phyloP scores from a whole-genome alignment of 768 basidiomycete genomes.

The Hirschioporus abietinus region DNA sequence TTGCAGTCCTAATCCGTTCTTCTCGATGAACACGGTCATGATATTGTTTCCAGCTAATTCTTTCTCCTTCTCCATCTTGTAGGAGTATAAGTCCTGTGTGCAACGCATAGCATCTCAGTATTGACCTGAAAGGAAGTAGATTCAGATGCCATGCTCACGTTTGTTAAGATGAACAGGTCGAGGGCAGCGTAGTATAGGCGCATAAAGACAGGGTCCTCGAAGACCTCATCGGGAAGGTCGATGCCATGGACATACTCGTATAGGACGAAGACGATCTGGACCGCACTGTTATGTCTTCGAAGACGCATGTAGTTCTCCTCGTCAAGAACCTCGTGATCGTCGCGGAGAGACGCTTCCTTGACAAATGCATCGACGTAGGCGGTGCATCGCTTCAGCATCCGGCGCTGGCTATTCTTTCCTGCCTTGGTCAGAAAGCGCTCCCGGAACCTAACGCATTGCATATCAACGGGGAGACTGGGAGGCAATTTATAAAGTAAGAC shows the following conservation, averaged over 20 bases:
- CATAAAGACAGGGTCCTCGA: slow-evolving; percentile 49
- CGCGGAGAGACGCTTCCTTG: slow-evolving; percentile 57
- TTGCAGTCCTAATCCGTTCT: slow-evolving; percentile 48
- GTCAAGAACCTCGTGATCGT: slow-evolving; percentile 48
- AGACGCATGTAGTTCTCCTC: slow-evolving; percentile 48
- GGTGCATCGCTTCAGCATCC: slow-evolving; percentile 48
- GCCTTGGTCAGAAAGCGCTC: slow-evolving; percentile 36
- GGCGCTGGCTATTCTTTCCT: slow-evolving; percentile 39
- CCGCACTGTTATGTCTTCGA: slow-evolving; percentile 67
- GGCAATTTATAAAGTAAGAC: slow-evolving; percentile 16
- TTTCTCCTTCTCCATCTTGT: slow-evolving; percentile 66
- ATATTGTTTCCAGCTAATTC: slow-evolving; percentile 64
- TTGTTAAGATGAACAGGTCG: slow-evolving; percentile 67
- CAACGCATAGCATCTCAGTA: slow-evolving; percentile 3
- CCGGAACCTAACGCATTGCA: slow-evolving; percentile 39
- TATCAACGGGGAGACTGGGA: slow-evolving; percentile 2
- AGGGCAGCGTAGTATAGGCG: slow-evolving; percentile 52
- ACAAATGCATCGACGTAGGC: slow-evolving; percentile 55
- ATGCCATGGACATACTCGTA: slow-evolving; percentile 56
- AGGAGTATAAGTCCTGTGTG: slow-evolving; percentile 61
- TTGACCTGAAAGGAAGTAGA: neutral
- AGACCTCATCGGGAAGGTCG: slow-evolving; percentile 59
- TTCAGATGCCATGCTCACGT: slow-evolving; percentile 41
- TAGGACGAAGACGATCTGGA: slow-evolving; percentile 57
- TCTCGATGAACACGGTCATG: slow-evolving; percentile 61